Evolutionary conservation across 768 basidiomycete species (phyloP), one percentile per base, ranked within the genome.

Genomic region (Pleurotus sapidus): DNA sequence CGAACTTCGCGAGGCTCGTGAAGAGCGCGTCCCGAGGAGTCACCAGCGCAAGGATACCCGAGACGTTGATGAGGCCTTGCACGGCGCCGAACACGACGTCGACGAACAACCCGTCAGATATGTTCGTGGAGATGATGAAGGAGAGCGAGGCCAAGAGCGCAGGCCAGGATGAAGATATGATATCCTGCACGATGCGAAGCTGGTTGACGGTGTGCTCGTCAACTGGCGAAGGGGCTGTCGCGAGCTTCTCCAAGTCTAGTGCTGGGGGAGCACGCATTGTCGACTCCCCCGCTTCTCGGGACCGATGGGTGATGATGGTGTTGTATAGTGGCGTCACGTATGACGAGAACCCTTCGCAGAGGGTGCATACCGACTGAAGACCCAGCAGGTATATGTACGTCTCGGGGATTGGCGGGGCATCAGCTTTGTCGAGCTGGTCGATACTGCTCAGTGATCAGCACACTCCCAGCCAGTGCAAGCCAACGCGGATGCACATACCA

Each of bases 381-480:
- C 87, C 92, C 1, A 99, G 82, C 6, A 99, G 87, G 67, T 95
- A 96, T 60, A 96, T 82, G 68, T 99, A 98, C 3, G 90, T 81
- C 58, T 99, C 97, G 0, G 97, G 96, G 54, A 98, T 95, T 0
- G 85, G 79, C 0, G 97, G 97, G 0, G 95, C 86, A 63, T 99
- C 97, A 0, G 93, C 90, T 70, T 99, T 99, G 75, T 99, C 96
- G 11, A 98, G 84, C 70, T 98, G 97, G 68, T 99, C 96, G 63
- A 99, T 98, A 68, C 95, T 97, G 64, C 51, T 51, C 51, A 46
- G 56, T 40, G 39, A 56, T 58, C 37, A 63, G 59, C 49, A 50
- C 45, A 38, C 8, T 34, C 30, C 11, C 8, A 4, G 11, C 8
- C 8, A n/a, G 49, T 38, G 18, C 20, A 39, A n/a, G 30, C 57